A percentile compares a stretch with the other conserved stretches of the same genome.
phyloP scores from a whole-genome alignment of 2,329 filamentous ascomycete species.

The Fusarium ambrosium region DNA sequence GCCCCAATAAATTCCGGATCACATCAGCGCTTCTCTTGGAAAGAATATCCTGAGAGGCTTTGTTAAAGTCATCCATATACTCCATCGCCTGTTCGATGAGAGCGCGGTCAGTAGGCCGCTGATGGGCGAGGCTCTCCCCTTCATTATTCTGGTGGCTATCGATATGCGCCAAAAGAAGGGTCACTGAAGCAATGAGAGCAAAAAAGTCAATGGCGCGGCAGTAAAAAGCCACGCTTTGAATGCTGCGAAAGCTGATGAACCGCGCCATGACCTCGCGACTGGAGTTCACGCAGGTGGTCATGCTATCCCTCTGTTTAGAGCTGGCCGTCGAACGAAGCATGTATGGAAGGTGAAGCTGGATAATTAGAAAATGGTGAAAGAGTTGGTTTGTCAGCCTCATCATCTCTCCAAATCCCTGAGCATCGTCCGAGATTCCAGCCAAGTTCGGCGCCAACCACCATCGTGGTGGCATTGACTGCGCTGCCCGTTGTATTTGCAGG shows the following conservation, averaged over 20 bases:
- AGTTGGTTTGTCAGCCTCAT: background rate
- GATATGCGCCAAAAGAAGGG: background rate
- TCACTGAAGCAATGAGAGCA: background rate
- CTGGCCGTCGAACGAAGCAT: background rate
- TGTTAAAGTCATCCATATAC: slow-evolving; percentile 3
- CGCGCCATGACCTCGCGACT: background rate
- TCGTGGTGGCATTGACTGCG: background rate
- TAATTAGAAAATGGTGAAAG: background rate
- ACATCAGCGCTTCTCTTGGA: background rate
- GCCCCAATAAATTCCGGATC: background rate
- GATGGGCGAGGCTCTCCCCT: slow-evolving; percentile 15
- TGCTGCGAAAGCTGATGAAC: background rate
- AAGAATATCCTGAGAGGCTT: background rate
- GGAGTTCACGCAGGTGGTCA: background rate
- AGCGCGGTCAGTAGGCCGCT: slow-evolving; percentile 20
- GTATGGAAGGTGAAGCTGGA: background rate
- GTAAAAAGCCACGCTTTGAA: background rate
- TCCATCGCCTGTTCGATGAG: slow-evolving; percentile 19
- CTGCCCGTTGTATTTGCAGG: background rate
- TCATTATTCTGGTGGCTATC: background rate
- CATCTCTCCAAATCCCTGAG: background rate
- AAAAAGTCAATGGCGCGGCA: background rate
- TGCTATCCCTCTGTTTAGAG: background rate
- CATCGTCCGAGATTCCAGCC: background rate
- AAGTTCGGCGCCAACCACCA: background rate